A percentile compares a stretch with the other conserved stretches of the same genome.
Conservation (phyloP, 257 asterid species). For the Nicotiana undulata region DNA sequence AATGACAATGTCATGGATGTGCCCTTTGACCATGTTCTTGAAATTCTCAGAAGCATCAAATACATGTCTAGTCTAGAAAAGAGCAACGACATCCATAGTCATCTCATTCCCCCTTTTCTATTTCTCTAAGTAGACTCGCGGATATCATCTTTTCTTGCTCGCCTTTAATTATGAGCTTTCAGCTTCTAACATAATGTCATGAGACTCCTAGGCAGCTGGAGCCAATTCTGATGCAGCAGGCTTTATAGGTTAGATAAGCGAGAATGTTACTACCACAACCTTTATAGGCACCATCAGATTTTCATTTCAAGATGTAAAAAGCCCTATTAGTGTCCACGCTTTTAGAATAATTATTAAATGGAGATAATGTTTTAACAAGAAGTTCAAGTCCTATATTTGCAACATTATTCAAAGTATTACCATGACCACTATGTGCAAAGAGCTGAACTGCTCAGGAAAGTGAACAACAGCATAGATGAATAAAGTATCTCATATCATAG, state of each 20-base stretch:
- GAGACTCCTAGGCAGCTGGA: neutral
- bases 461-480: neutral
- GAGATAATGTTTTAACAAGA: neutral
- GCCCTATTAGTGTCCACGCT: neutral
- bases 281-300: neutral
- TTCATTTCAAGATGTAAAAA: neutral
- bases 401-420: neutral
- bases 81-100: neutral
- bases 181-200: constrained; percentile 2
- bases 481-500: neutral
- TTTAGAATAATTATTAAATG: neutral
- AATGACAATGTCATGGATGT: neutral
- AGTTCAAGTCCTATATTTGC: neutral
- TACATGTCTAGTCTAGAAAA: neutral
- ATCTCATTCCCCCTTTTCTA: neutral
- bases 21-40: constrained; percentile 1
- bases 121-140: neutral
- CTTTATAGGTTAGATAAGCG: neutral
- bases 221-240: neutral
- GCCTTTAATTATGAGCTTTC: neutral
- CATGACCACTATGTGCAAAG: neutral
- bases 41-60: neutral
- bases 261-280: neutral
- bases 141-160: neutral
- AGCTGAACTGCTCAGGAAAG: neutral